phyloP scores from a whole-genome alignment of 2,329 filamentous ascomycete species.

The Colletotrichum sojae region DNA sequence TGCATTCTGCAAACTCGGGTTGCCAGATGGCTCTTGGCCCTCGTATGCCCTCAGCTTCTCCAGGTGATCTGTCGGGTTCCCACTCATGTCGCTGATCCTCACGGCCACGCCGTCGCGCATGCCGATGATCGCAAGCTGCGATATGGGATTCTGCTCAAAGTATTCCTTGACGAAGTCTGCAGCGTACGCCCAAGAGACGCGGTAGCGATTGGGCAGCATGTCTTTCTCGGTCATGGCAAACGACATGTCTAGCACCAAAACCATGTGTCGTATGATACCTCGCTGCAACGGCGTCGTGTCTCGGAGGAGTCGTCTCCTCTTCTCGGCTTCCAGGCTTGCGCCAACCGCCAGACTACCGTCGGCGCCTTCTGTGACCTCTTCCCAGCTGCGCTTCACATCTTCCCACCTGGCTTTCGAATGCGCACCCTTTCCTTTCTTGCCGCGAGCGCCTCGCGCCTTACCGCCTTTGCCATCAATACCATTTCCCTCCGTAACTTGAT shows the following conservation, averaged over 20 bases:
- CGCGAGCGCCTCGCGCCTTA: constrained; percentile 20
- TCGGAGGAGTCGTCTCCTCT: constrained; percentile 84
- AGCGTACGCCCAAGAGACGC: constrained; percentile 85
- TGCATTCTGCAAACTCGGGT: constrained; percentile 91
- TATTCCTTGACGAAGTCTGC: constrained; percentile 92
- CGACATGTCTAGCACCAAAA: constrained; percentile 92
- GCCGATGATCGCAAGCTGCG: constrained; percentile 90
- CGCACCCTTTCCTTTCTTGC: constrained; percentile 50
- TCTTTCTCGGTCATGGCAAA: constrained; percentile 97
- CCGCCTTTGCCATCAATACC: neutral
- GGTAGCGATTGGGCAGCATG: constrained; percentile 87
- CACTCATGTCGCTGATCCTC: constrained; percentile 88
- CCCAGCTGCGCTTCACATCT: constrained; percentile 77
- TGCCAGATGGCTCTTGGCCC: constrained; percentile 78
- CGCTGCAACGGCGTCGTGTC: constrained; percentile 96
- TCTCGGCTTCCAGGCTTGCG: constrained; percentile 83
- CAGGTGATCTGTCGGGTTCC: constrained; percentile 91
- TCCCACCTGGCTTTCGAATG: constrained; percentile 73
- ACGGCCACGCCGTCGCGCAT: constrained; percentile 94
- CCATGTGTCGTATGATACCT: constrained; percentile 96
- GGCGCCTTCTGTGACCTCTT: constrained; percentile 81
- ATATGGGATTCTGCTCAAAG: constrained; percentile 99
- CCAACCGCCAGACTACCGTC: constrained; percentile 86
- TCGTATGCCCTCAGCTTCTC: constrained; percentile 79
- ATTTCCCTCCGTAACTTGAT: constrained; percentile 55